Base-by-base conservation (phyloP, 441 rosid genomes). In the Biscutella laevigata region DNA sequence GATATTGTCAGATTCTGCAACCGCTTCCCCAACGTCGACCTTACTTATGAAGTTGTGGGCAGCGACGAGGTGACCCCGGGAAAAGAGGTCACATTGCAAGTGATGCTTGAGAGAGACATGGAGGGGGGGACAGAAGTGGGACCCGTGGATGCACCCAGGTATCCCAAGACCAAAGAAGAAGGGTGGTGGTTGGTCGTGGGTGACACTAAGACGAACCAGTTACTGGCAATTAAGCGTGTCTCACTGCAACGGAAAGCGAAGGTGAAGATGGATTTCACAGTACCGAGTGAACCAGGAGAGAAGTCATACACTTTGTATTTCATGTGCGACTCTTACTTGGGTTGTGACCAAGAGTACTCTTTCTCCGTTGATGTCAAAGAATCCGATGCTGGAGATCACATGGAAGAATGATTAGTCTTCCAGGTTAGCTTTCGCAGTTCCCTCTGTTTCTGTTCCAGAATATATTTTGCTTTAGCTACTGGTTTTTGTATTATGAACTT, bases 171-270 rank as follows among this genome's bases (percentile, higher is more conserved):
- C 41, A 88, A 88, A 67, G 95, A 92, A 65, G 98, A 92, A 74
- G 98, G 96, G 8, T 92, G 96, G 96, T 88, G 98, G 95, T 91
- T 88, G 4, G 95, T 88, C 10, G 77, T 88, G 2, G 96, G 98
- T 2, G 96, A 91, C 64, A 77, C 83, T 8, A 80, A 76, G 74
- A 82, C 74, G 36, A 85, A 88, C 72, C 89, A 84, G 70, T 66
- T 88, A 58, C 89, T 88, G 35, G 94, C 94, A 24, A 88, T 82
- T 68, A 85, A 92, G 79, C 78, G 92, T 68, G 91, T 80, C 27
- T 72, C 94, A 9, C 80, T 92, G 56, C 95, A 77, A 59, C 72
- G 94, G 75, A 88, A 72, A 73, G 69, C 84, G 4, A 83, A 76
- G 71, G 90, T 84, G 53, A 82, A 84, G 79, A 86, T 92, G 9